Evolutionary conservation across 768 basidiomycete genomes (phyloP).

Genomic region (Calocera cornea): DNA sequence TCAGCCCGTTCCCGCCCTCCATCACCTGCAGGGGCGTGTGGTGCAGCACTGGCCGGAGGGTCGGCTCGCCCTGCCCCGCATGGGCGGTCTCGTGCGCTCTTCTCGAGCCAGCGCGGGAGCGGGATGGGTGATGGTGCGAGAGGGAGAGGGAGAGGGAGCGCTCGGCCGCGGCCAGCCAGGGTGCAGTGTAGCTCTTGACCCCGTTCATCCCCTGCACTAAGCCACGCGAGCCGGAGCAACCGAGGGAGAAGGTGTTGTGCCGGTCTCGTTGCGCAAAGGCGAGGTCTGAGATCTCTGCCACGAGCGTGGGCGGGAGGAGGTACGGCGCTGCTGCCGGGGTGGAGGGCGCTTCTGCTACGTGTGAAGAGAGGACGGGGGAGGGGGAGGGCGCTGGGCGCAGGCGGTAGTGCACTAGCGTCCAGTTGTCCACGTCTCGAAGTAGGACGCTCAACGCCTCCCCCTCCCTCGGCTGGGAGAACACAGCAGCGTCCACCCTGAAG

Average conservation of each 20-base stretch:
- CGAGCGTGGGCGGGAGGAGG: not conserved
- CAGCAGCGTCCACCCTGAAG: not conserved
- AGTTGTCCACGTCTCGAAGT: not conserved
- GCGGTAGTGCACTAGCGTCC: not conserved
- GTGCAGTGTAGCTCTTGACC: not conserved
- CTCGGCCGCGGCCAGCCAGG: not conserved
- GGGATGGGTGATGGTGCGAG: no score
- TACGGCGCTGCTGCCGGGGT: not conserved
- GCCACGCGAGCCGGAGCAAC: not conserved
- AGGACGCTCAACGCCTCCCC: not conserved
- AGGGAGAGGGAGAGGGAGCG: no score
- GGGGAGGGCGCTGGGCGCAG: not conserved
- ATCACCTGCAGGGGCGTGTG: not conserved
- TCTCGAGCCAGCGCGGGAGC: no score
- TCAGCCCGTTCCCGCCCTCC: not conserved
- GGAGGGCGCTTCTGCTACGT: no score
- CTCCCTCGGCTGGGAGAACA: not conserved
- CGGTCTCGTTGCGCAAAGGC: not conserved
- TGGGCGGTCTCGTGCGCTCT: not conserved
- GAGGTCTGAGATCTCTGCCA: not conserved
- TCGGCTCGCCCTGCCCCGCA: not conserved
- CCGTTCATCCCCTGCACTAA: not conserved
- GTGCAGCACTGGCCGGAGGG: no score
- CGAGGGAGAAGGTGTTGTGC: not conserved
- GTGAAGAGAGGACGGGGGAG: not conserved